phyloP scores from a whole-genome alignment of 2,329 filamentous ascomycete genomes.

The Sphaerostilbella broomeana region DNA sequence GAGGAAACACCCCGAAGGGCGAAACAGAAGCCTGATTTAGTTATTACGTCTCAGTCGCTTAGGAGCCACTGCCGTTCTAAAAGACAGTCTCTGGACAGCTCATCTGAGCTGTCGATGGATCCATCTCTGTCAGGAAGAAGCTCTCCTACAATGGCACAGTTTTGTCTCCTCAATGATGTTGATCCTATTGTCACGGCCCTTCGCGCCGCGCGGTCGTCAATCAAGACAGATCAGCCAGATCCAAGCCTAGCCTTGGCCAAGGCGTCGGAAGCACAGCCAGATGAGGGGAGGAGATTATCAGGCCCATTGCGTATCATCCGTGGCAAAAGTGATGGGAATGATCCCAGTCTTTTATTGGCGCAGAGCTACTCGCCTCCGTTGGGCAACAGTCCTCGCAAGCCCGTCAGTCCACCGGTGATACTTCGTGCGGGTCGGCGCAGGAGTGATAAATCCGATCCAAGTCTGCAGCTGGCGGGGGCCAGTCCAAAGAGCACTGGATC shows the following conservation, averaged over 20 bases:
- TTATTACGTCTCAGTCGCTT: slow-evolving; percentile 24
- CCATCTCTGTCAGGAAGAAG: slow-evolving; percentile 24
- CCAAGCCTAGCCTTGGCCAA: slow-evolving; percentile 23
- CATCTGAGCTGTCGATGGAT: slow-evolving; percentile 20
- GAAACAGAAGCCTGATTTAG: slow-evolving; percentile 19
- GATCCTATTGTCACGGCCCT: slow-evolving; percentile 13
- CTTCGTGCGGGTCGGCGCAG: slow-evolving; percentile 7
- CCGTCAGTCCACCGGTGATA: slow-evolving; percentile 1
- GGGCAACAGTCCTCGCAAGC: slow-evolving; percentile 5
- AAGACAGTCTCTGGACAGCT: slow-evolving; percentile 19
- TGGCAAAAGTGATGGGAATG: slow-evolving; percentile 16
- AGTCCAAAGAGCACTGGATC: slow-evolving; percentile 18
- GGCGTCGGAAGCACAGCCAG: slow-evolving; percentile 10
- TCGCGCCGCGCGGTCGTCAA: slow-evolving; percentile 24
- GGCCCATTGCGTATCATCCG: slow-evolving; percentile 23
- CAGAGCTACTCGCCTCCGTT: slow-evolving; percentile 1
- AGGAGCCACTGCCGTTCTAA: slow-evolving; percentile 23
- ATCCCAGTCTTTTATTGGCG: slow-evolving; percentile 13
- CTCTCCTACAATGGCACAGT: slow-evolving; percentile 11
- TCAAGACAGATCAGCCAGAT: slow-evolving; percentile 21
- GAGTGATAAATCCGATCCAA: slow-evolving; percentile 15
- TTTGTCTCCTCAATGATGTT: slow-evolving; percentile 12
- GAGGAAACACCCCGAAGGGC: slow-evolving; percentile 7
- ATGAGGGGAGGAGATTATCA: slow-evolving; percentile 17
- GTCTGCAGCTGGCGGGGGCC: slow-evolving; percentile 19